Percentiles rank a stretch among this genome's conserved stretches.
phyloP scores from a whole-genome alignment of 805 yeast genomes.

The Spathaspora girioi region DNA sequence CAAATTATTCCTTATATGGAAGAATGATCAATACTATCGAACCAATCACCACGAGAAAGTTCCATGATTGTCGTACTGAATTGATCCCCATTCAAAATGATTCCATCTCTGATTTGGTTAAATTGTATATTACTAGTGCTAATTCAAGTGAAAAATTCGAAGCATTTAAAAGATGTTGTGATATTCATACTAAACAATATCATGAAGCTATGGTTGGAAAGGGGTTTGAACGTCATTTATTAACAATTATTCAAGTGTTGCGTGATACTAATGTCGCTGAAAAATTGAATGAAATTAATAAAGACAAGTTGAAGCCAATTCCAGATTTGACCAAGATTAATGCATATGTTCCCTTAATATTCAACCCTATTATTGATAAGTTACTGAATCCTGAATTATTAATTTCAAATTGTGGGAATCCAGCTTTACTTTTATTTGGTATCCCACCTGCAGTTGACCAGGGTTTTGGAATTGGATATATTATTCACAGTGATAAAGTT shows the following conservation, averaged over 20 bases:
- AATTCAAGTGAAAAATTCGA: slow-evolving; percentile 46
- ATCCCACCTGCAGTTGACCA: slow-evolving; percentile 88
- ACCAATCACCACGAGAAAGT: slow-evolving; percentile 65
- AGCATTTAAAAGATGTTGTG: slow-evolving; percentile 48
- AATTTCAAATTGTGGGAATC: slow-evolving; percentile 90
- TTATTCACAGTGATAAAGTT: slow-evolving; percentile 75
- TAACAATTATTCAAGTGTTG: slow-evolving; percentile 56
- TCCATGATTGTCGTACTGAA: slow-evolving; percentile 67
- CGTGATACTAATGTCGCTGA: slow-evolving; percentile 38
- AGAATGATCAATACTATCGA: slow-evolving; percentile 47
- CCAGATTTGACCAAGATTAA: slow-evolving; percentile 14
- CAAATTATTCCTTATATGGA: slow-evolving; percentile 55
- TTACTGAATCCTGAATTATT: slow-evolving; percentile 35
- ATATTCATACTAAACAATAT: slow-evolving; percentile 47
- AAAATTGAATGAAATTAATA: slow-evolving; percentile 28
- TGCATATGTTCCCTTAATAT: slow-evolving; percentile 26
- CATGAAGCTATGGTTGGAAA: slow-evolving; percentile 53
- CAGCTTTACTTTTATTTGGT: slow-evolving; percentile 81
- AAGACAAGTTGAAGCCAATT: slow-evolving; percentile 31
- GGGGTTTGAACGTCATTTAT: slow-evolving; percentile 73
- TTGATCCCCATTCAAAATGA: slow-evolving; percentile 64
- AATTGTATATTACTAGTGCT: slow-evolving; percentile 58
- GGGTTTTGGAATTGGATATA: slow-evolving; percentile 92
- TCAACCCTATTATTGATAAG: slow-evolving; percentile 30
- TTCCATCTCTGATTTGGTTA: slow-evolving; percentile 48